A percentile compares a stretch with the other conserved stretches of the same genome.
Evolutionary conservation across 2,329 filamentous ascomycete species (phyloP).

Genomic region (Balansia obtecta): DNA sequence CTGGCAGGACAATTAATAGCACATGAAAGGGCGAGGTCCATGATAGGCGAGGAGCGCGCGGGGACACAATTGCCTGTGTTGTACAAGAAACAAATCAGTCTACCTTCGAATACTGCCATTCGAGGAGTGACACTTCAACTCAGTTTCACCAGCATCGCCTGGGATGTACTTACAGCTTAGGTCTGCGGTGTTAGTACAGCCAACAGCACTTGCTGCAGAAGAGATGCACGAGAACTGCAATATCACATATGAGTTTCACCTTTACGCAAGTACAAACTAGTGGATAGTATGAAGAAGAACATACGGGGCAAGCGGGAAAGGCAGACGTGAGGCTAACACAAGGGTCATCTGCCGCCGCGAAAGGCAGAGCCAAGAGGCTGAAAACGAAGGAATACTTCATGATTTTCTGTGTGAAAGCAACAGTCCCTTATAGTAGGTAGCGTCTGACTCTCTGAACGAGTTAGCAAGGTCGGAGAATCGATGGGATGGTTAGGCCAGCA

Average conservation of each 20-base stretch:
- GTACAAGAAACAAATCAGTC: constrained; percentile 2
- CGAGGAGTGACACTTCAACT: not conserved
- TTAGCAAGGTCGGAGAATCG: not conserved
- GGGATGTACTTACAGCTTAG: constrained; percentile 11
- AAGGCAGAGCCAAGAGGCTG: not conserved
- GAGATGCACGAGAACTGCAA: constrained; percentile 13
- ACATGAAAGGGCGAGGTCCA: constrained; percentile 10
- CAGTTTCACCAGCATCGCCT: not conserved
- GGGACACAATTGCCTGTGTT: constrained; percentile 13
- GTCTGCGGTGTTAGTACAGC: constrained; percentile 13
- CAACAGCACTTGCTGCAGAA: constrained; percentile 11
- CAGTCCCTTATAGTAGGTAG: not conserved
- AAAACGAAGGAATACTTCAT: not conserved
- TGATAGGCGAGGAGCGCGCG: constrained; percentile 10
- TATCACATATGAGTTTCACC: not conserved
- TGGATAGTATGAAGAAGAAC: not conserved
- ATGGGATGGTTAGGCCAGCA: not conserved
- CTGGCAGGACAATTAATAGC: constrained; percentile 9
- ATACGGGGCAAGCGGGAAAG: constrained; percentile 14
- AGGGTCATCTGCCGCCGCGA: not conserved
- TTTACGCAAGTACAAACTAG: not conserved
- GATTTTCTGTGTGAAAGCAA: not conserved
- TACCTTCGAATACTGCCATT: not conserved
- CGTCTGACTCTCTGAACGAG: constrained; percentile 2
- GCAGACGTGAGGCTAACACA: constrained; percentile 11